Evolutionary conservation across 2,329 filamentous ascomycete genomes (phyloP).

Genomic region (Emmonsiellopsis sp.): DNA sequence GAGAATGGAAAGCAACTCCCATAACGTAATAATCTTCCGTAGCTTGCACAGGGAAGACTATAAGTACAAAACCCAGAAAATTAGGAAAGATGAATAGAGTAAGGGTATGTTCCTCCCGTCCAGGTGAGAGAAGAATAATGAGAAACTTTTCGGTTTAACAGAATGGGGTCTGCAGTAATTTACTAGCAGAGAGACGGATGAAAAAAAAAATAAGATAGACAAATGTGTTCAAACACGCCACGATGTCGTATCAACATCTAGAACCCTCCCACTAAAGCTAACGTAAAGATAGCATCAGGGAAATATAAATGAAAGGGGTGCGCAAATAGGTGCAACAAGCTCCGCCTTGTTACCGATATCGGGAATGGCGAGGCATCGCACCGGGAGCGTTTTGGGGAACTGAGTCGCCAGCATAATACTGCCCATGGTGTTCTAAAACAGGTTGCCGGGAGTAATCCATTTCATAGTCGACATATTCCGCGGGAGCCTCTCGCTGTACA

Average conservation of each 20-base stretch:
- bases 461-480: slow-evolving; percentile 14
- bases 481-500: slow-evolving; percentile 11
- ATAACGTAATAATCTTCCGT: no score
- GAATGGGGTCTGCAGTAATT: background rate
- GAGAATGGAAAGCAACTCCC: no score
- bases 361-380: slow-evolving; percentile 7
- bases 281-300: slow-evolving; percentile 2
- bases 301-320: background rate
- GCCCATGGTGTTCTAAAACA: slow-evolving; percentile 10
- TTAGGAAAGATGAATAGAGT: background rate
- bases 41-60: no score
- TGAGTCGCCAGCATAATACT: slow-evolving; percentile 10
- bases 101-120: background rate
- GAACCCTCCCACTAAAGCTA: background rate
- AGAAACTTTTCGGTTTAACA: background rate
- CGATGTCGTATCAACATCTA: slow-evolving; percentile 2
- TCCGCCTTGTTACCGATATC: slow-evolving; percentile 10
- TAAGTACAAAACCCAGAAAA: no score
- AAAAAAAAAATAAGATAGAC: background rate
- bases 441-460: slow-evolving; percentile 12
- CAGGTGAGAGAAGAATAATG: background rate
- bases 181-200: background rate
- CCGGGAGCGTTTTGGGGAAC: slow-evolving; percentile 7
- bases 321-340: background rate
- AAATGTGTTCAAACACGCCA: slow-evolving; percentile 2